Percentiles rank a stretch among this genome's conserved stretches.
Conservation (phyloP, 495 filamentous ascomycete genomes). For the Penicillium manginii region DNA sequence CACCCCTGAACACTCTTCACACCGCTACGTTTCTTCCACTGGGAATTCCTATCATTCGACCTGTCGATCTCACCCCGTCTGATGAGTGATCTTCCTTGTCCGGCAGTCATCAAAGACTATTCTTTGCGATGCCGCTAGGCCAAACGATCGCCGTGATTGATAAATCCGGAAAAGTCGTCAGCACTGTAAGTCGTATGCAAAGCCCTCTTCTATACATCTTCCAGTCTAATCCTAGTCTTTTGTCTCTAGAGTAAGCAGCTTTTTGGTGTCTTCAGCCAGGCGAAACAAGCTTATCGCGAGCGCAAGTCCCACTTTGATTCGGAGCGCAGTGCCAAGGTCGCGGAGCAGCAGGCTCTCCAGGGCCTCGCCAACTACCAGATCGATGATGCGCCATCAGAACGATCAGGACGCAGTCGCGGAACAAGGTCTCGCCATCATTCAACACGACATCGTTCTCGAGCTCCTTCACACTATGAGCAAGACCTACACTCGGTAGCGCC, state of each 20-base stretch:
- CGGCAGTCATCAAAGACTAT: conserved; percentile 21
- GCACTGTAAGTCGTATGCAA: conserved; percentile 65
- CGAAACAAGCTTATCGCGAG: conserved; percentile 81
- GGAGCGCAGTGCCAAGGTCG: conserved; percentile 59
- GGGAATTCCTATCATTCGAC: neutral
- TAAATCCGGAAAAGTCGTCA: conserved; percentile 89
- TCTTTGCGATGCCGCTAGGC: conserved; percentile 48
- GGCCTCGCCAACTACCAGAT: conserved; percentile 51
- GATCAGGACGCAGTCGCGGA: conserved; percentile 42
- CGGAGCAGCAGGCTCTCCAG: conserved; percentile 55
- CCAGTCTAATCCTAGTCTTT: neutral
- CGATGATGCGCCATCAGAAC: conserved; percentile 53
- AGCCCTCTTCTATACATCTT: conserved; percentile 27
- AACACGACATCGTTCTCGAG: conserved; percentile 28
- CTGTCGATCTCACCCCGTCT: conserved; percentile 14
- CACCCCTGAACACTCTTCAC: conserved; percentile 10
- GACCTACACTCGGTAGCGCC: conserved; percentile 33
- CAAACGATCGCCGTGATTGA: conserved; percentile 90
- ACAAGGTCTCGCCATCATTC: conserved; percentile 39
- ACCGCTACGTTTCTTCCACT: conserved; percentile 26
- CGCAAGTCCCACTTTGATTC: conserved; percentile 77
- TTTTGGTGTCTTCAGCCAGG: conserved; percentile 84
- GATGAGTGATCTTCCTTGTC: conserved; percentile 20
- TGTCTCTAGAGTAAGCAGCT: conserved; percentile 78
- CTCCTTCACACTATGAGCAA: conserved; percentile 39